Percentiles rank a stretch among this genome's conserved stretches.
These are phyloP conservation scores for Alloteropsis semialata DNA, from an alignment of 176 grass and related monocot genomes.

Conservation along the genomic window DNA sequence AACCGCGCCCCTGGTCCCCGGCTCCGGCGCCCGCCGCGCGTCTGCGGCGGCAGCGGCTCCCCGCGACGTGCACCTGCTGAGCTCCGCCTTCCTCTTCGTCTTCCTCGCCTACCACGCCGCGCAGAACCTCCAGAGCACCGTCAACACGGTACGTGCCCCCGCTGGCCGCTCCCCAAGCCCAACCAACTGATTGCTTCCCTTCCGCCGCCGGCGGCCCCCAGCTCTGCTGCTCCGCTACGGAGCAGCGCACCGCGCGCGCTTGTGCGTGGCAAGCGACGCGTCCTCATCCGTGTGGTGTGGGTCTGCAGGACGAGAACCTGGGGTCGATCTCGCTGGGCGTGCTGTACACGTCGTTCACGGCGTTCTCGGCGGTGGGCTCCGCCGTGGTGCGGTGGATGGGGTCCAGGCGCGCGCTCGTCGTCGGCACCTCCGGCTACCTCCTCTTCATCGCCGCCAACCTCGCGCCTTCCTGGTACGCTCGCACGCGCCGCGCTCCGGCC, in stretches of 20 bases:
- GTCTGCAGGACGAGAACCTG: constrained; percentile 67
- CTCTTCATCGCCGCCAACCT: constrained; percentile 94
- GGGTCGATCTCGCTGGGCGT: constrained; percentile 77
- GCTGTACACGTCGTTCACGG: constrained; percentile 87
- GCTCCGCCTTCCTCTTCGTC: constrained; percentile 84
- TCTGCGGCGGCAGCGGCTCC: not conserved
- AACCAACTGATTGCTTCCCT: not conserved
- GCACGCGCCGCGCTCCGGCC: not conserved
- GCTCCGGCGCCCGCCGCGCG: not conserved
- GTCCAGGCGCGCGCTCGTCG: constrained; percentile 62
- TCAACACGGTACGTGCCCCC: constrained; percentile 61
- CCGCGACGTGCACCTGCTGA: constrained; percentile 72
- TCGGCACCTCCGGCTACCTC: constrained; percentile 81
- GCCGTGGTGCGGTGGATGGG: constrained; percentile 63
- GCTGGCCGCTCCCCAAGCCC: not conserved
- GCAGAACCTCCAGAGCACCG: constrained; percentile 93
- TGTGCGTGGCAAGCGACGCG: not conserved
- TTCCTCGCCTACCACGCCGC: constrained; percentile 97
- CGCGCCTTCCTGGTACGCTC: constrained; percentile 55
- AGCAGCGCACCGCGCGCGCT: not conserved
- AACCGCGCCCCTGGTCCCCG: constrained; percentile 19
- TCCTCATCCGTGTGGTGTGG: not conserved
- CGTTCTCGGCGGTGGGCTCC: constrained; percentile 71
- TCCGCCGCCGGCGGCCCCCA: no score
- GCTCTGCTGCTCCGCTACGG: no score